A percentile compares a stretch with the other conserved stretches of the same genome.
Conservation (phyloP, 257 asterid species). For the Jacaranda mimosifolia region DNA sequence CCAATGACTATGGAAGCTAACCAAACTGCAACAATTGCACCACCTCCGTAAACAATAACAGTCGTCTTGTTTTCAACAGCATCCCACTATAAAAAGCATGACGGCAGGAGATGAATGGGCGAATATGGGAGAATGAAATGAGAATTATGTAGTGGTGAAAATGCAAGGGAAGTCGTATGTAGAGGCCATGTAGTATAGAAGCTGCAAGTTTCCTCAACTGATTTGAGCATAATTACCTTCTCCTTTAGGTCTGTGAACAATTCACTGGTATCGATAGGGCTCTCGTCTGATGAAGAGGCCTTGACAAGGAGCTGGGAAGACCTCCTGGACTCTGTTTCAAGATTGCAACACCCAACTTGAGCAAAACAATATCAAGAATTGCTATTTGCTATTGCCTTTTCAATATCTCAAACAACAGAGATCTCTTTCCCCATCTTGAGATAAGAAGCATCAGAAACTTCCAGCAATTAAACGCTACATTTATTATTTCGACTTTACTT, state of each 20-base stretch:
- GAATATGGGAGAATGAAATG: not conserved
- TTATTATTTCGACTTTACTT: not conserved
- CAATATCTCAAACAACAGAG: too few relatives aligned
- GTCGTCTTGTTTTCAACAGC: slow-evolving; percentile 93
- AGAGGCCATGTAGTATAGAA: not conserved
- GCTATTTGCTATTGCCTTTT: too few relatives aligned
- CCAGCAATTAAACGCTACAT: not conserved
- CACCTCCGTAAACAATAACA: slow-evolving; percentile 83
- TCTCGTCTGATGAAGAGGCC: slow-evolving; percentile 86
- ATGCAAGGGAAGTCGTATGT: not conserved
- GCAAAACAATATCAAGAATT: not conserved
- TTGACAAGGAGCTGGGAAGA: slow-evolving; percentile 59
- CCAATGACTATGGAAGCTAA: slow-evolving; percentile 78
- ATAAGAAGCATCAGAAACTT: not conserved
- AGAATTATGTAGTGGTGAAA: not conserved
- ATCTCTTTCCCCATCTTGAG: not conserved
- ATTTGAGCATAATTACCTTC: slow-evolving; percentile 58
- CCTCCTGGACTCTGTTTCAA: slow-evolving; percentile 64
- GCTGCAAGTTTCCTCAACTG: not conserved
- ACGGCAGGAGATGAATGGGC: not conserved
- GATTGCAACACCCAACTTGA: slow-evolving; percentile 27
- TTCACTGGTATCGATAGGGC: slow-evolving; percentile 68
- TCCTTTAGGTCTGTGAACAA: slow-evolving; percentile 78
- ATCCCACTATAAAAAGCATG: slow-evolving; percentile 69
- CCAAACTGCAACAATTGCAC: slow-evolving; percentile 86